Evolutionary conservation across 192 early-diverging fungal species (phyloP).

Genomic region (Backusella westeae): DNA sequence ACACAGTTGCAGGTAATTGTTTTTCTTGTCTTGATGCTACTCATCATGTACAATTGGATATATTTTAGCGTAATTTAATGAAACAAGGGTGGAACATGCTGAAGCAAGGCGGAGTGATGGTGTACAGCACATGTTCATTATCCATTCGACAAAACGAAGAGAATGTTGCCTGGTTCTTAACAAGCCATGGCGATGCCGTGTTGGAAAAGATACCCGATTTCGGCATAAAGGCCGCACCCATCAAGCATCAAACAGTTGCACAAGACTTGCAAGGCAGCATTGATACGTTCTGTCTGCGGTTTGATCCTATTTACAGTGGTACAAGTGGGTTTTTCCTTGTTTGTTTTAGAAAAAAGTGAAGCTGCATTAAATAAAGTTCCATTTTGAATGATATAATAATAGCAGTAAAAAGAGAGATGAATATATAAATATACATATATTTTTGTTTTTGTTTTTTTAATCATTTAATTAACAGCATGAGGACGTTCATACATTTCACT

Average conservation of each 20-base stretch:
- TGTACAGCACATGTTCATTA: conserved; percentile 87
- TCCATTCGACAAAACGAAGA: conserved; percentile 84
- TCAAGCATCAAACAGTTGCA: conserved; percentile 15
- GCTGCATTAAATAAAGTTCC: not conserved
- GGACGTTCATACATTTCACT: conserved; percentile 36
- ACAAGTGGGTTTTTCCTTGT: conserved; percentile 85
- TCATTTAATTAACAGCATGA: not conserved
- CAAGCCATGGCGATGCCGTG: conserved; percentile 35
- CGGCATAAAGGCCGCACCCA: conserved; percentile 20
- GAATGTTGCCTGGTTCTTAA: conserved; percentile 78
- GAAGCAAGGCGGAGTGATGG: conserved; percentile 72
- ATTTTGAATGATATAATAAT: not conserved
- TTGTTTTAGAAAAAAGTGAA: conserved; percentile 59
- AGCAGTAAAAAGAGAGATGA: not conserved
- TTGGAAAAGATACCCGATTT: conserved; percentile 55
- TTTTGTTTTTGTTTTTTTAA: not conserved
- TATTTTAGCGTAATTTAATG: conserved; percentile 58
- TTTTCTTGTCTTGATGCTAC: too few species aligned
- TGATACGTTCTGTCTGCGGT: conserved; percentile 52
- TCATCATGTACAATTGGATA: too few species aligned
- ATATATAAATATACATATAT: too few species aligned
- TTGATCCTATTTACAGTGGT: conserved; percentile 60
- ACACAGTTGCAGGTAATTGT: conserved; percentile 57
- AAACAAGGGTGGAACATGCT: conserved; percentile 76
- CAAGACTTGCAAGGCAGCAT: conserved; percentile 21